phyloP scores from a whole-genome alignment of 306 rosid genomes.

The Cucurbita pepo region DNA sequence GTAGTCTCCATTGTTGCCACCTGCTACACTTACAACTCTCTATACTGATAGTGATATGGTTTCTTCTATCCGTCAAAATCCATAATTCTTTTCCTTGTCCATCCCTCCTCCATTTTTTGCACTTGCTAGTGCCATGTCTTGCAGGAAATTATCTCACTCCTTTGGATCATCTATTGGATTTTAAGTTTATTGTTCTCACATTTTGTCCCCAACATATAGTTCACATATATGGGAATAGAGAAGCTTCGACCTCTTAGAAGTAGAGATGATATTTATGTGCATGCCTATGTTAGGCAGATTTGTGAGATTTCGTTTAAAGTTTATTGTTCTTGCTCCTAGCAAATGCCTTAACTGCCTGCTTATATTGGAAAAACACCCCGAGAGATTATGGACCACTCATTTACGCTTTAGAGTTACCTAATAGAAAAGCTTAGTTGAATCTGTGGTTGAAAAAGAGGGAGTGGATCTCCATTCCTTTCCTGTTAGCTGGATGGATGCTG shows the following conservation, averaged over 20 bases:
- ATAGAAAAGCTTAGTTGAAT: not conserved
- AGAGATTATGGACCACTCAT: not conserved
- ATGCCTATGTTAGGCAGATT: not conserved
- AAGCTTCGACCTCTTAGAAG: not conserved
- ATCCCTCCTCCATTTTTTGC: not conserved
- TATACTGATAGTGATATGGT: slow-evolving; percentile 28
- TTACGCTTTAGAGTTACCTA: not conserved
- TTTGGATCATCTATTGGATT: not conserved
- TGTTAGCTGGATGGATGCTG: not conserved
- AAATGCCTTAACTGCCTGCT: not conserved
- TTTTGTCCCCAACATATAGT: too few relatives aligned
- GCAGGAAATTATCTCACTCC: not conserved
- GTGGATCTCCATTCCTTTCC: too few relatives aligned
- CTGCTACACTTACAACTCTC: slow-evolving; percentile 78
- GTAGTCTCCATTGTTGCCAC: slow-evolving; percentile 69
- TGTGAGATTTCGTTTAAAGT: not conserved
- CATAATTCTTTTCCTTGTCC: not conserved
- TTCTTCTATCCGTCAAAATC: not conserved
- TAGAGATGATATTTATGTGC: not conserved
- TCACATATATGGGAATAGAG: not conserved
- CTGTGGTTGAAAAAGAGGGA: too few relatives aligned
- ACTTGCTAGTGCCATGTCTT: not conserved
- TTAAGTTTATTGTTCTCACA: not conserved
- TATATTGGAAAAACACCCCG: not conserved
- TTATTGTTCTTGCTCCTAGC: not conserved